Evolutionary conservation across 192 early-diverging fungal genomes (phyloP), one percentile per base, ranked within the genome.

Genomic region (Dimargaris verticillata): DNA sequence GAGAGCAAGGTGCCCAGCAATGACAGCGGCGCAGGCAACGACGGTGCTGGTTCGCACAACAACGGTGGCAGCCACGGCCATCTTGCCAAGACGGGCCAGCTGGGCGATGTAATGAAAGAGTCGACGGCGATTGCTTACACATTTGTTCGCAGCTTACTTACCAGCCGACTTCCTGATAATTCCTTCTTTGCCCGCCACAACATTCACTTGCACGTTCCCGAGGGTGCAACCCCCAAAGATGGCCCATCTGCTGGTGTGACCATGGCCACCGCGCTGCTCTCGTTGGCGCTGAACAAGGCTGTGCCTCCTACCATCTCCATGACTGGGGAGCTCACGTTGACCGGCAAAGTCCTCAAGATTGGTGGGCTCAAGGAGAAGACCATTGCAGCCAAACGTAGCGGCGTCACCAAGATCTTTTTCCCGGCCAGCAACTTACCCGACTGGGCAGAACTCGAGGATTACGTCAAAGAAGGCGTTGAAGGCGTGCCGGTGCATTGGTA

Each of bases 31-130:
- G 3, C 33, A 38, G 72, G 73, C 33, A 61, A 55, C 50, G 59
- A 63, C 25, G 12, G 24, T 9, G 3, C 18, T 5, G 29, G 14
- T 2, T 26, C 61, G 0, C 2, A 5, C 44, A 48, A 14, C 28
- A 53, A 41, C 7, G 33, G 33, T 13, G 5, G 44, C 0, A 60
- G 55, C 53, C 78, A 71, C 59, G 80, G 85, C 11, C 71, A 77
- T 11, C 79, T 99, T 53, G 77, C 83, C 58, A 85, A 84, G 50
- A 98, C 95, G 5, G 95, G 93, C 20, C 93, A 99, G 72, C 77
- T 99, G 68, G 95, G 95, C 48, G 93, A 95, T 69, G 95, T 99
- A 38, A 99, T 99, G 93, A 99, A 99, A 77, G 95, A 99, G 69
- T 89, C 86, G 25, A 83, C 87, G 10, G 87, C 82, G 14, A 92